These are phyloP conservation scores for Botrytis galanthina DNA, from an alignment of 2,329 filamentous ascomycete species.

Conservation along the genomic window DNA sequence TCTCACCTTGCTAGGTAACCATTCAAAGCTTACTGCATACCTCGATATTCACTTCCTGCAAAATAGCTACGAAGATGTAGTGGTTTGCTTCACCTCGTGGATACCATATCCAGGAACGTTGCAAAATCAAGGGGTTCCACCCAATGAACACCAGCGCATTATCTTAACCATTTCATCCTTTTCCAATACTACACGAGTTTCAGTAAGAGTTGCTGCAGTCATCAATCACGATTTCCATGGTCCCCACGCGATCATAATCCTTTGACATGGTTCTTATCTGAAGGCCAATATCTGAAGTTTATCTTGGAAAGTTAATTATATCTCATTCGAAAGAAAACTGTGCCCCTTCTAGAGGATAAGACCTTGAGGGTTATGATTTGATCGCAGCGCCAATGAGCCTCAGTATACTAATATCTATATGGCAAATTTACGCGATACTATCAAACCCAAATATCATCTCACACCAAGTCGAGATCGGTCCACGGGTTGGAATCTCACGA, in stretches of 20 bases:
- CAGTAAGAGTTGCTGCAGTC: constrained; percentile 1
- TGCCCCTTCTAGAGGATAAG: not conserved
- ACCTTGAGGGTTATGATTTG: not conserved
- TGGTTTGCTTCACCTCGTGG: constrained; percentile 6
- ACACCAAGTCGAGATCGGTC: not conserved
- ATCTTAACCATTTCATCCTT: not conserved
- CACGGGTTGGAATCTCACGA: not conserved
- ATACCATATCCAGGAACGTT: constrained; percentile 12
- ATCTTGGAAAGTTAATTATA: not conserved
- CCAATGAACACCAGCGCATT: not conserved
- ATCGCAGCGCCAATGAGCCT: not conserved
- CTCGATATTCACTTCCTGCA: not conserved
- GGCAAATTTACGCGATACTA: not conserved
- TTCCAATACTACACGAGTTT: not conserved
- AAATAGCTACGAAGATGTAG: not conserved
- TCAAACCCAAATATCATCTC: not conserved
- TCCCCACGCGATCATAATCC: constrained; percentile 6
- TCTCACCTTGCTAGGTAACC: not conserved
- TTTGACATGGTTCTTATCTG: not conserved
- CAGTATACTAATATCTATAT: not conserved
- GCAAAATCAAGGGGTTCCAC: not conserved
- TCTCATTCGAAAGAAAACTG: not conserved
- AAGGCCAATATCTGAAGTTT: not conserved
- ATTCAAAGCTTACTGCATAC: not conserved
- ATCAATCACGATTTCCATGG: constrained; percentile 1